Evolutionary conservation across 768 basidiomycete species (phyloP), one percentile per base, ranked within the genome.

Genomic region (Auriculariales sp.): DNA sequence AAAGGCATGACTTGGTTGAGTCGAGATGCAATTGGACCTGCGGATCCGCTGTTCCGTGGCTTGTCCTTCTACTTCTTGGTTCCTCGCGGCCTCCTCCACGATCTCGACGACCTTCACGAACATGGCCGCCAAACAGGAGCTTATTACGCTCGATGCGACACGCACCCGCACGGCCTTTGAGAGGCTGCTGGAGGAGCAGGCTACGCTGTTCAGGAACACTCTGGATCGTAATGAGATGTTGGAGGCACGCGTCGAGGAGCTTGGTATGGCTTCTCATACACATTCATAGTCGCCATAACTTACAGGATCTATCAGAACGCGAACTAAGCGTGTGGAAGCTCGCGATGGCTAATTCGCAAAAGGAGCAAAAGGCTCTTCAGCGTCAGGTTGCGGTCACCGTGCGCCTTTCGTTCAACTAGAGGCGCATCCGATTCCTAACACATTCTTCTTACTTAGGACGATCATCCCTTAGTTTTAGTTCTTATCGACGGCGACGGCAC

Each of bases 401-500:
- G 1, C 28, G 5, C 24, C 15, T 7, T 22, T 32, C 14, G 24
- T 48, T 33, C 48, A 34, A 25, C 28, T 6, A 5, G 4, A 17
- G 9, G 35, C 29, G 3, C 35, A 49, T 44, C 57, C 50, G 55
- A 34, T 27, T 3, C 53, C 28, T 34, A 35, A 3, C 33, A 22
- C 30, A 22, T 14, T 35, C 15, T 30, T 27, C 27, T 50, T 19
- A 47, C 50, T 50, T 62, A 83, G 78, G 74, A 69, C 55, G 77
- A 78, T 63, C 71, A 74, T 55, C 74, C 81, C 35, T 25, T 44
- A 44, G 17, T 25, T 25, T 24, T 19, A 44, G 22, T 44, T 58
- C 73, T 82, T 54, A 71, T 88, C 57, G 81, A 87, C 56, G 84
- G 81, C 32, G 78, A 85, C 60, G 74, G 75, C 45, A 76, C 77